phyloP scores from a whole-genome alignment of 2,329 filamentous ascomycete species.

The Colletotrichum orbiculare region DNA sequence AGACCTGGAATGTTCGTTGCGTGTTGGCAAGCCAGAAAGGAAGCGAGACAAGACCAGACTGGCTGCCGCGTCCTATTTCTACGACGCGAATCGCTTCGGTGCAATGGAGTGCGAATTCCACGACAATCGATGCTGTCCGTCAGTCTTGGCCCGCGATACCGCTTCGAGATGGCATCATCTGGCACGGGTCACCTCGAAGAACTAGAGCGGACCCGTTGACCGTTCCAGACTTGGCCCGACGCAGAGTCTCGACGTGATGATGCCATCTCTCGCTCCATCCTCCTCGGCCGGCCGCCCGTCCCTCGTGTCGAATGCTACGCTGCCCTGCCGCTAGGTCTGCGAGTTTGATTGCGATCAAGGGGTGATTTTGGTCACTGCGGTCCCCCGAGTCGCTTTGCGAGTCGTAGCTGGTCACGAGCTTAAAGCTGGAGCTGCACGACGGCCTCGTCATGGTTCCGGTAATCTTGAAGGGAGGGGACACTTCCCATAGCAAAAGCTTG shows the following conservation, averaged over 20 bases:
- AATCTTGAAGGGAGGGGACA: neutral
- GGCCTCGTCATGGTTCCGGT: neutral
- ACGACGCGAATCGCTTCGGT: slow-evolving; percentile 12
- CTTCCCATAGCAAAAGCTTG: slow-evolving; percentile 1
- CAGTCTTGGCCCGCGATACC: slow-evolving; percentile 12
- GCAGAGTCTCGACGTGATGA: slow-evolving; percentile 13
- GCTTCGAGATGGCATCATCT: slow-evolving; percentile 30
- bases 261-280: slow-evolving; percentile 25
- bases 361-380: neutral
- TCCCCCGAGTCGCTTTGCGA: neutral
- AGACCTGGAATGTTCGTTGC: neutral
- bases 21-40: neutral
- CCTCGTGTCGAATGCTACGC: slow-evolving; percentile 16
- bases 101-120: slow-evolving; percentile 8
- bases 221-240: slow-evolving; percentile 10
- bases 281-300: neutral
- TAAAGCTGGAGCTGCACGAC: neutral
- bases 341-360: slow-evolving; percentile 25
- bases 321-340: slow-evolving; percentile 27
- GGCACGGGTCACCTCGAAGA: neutral
- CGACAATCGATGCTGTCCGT: neutral
- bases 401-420: neutral
- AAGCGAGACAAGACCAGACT: neutral
- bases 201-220: neutral
- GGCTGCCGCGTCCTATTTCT: slow-evolving; percentile 10